These are phyloP conservation scores for Melocanna baccifera DNA, from an alignment of 176 grass and related monocot species.

Conservation along the genomic window DNA sequence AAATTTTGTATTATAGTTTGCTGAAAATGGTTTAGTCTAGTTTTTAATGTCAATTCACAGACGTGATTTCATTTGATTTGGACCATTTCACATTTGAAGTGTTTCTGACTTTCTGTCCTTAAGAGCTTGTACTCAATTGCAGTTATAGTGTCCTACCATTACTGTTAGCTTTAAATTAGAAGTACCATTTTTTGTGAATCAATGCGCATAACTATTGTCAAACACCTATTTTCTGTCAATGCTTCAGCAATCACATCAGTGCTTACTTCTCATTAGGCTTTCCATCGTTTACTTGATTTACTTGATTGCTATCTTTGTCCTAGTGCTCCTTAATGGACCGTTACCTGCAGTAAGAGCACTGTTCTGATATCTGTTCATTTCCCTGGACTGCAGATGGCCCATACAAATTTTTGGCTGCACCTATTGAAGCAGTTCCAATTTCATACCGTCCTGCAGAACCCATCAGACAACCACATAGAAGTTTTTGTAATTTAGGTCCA, in stretches of 20 bases:
- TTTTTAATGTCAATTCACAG: neutral
- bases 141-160: neutral
- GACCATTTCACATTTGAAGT: neutral
- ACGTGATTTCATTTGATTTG: neutral
- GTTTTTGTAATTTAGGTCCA: conserved; percentile 23
- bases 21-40: neutral
- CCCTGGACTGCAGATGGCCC: conserved; percentile 34
- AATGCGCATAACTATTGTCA: neutral
- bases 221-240: neutral
- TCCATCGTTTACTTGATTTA: conserved; percentile 1
- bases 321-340: neutral
- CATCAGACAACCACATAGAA: conserved; percentile 22
- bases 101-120: neutral
- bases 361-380: conserved; percentile 29
- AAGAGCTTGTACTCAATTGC: neutral
- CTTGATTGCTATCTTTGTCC: neutral
- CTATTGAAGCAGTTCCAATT: conserved; percentile 74
- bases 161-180: neutral
- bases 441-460: conserved; percentile 62
- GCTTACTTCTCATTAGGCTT: neutral
- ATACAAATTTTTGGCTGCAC: conserved; percentile 40
- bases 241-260: neutral
- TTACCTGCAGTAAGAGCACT: neutral
- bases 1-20: neutral
- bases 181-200: neutral